Conservation (phyloP, 495 filamentous ascomycete genomes). For the Delitschia confertaspora region DNA sequence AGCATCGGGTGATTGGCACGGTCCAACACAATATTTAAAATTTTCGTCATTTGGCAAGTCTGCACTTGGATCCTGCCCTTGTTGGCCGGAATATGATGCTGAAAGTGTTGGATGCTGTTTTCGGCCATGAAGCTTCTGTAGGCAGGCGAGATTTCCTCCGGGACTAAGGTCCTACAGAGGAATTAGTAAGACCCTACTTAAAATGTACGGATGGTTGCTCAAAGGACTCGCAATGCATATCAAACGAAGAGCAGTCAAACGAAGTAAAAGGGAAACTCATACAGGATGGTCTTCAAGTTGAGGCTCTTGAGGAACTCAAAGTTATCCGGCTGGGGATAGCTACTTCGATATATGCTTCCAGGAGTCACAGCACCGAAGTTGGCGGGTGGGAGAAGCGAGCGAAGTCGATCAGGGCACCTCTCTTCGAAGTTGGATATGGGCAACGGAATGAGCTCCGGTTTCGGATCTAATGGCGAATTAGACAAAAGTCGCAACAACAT, state of each 20-base stretch:
- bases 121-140: constrained; percentile 52
- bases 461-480: too few relatives aligned
- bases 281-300: constrained; percentile 67
- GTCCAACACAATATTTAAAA: constrained; percentile 57
- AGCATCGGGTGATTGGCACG: constrained; percentile 62
- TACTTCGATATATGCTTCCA: constrained; percentile 62
- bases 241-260: background rate
- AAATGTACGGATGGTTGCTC: background rate
- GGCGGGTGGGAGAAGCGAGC: constrained; percentile 37
- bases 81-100: constrained; percentile 66
- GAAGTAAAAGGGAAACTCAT: constrained; percentile 28
- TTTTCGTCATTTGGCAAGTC: constrained; percentile 50
- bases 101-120: constrained; percentile 55
- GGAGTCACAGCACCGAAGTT: constrained; percentile 61
- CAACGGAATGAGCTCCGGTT: too few relatives aligned
- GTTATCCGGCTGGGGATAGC: constrained; percentile 58
- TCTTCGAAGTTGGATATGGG: background rate
- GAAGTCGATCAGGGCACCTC: constrained; percentile 23
- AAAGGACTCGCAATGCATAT: background rate
- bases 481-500: too few relatives aligned
- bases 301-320: constrained; percentile 55
- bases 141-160: constrained; percentile 50
- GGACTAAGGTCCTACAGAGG: constrained; percentile 58
- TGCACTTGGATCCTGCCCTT: constrained; percentile 54
- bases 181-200: constrained; percentile 12